phyloP scores from a whole-genome alignment of 257 asterid genomes.

The Misopates orontium region DNA sequence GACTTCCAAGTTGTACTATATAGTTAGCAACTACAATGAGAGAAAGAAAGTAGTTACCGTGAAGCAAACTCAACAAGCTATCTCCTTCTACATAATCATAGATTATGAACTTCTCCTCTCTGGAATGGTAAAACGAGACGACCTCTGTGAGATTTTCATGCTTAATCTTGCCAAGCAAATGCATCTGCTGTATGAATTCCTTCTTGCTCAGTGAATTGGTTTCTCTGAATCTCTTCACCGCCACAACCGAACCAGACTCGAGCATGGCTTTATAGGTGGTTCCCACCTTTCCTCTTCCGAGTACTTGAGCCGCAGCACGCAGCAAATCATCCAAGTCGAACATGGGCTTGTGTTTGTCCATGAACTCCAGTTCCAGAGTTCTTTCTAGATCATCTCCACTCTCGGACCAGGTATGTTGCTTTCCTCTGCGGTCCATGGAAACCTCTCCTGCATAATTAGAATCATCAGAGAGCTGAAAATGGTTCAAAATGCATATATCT shows the following conservation, averaged over 20 bases:
- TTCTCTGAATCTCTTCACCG: conserved; percentile 62
- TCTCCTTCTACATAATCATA: conserved; percentile 48
- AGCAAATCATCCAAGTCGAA: conserved; percentile 72
- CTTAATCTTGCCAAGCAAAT: conserved; percentile 45
- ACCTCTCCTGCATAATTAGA: conserved; percentile 30
- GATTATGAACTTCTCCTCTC: conserved; percentile 66
- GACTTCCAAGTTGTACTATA: no score
- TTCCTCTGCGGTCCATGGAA: conserved; percentile 27
- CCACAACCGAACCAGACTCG: conserved; percentile 58
- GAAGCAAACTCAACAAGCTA: conserved; percentile 55
- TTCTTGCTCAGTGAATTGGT: conserved; percentile 41
- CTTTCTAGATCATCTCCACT: conserved; percentile 49
- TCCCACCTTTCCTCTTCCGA: conserved; percentile 62
- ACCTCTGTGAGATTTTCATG: conserved; percentile 58
- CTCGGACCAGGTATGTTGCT: conserved; percentile 36
- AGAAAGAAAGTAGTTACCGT: conserved; percentile 36
- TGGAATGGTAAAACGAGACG: conserved; percentile 55
- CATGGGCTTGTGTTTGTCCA: conserved; percentile 28
- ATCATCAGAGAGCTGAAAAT: neutral
- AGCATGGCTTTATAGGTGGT: conserved; percentile 66
- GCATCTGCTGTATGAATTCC: conserved; percentile 64
- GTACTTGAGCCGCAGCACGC: conserved; percentile 62
- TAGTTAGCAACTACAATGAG: no score
- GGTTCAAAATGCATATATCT: neutral
- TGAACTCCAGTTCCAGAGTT: conserved; percentile 41